Conservation (phyloP, 768 basidiomycete species). For the Tricholomella constricta region DNA sequence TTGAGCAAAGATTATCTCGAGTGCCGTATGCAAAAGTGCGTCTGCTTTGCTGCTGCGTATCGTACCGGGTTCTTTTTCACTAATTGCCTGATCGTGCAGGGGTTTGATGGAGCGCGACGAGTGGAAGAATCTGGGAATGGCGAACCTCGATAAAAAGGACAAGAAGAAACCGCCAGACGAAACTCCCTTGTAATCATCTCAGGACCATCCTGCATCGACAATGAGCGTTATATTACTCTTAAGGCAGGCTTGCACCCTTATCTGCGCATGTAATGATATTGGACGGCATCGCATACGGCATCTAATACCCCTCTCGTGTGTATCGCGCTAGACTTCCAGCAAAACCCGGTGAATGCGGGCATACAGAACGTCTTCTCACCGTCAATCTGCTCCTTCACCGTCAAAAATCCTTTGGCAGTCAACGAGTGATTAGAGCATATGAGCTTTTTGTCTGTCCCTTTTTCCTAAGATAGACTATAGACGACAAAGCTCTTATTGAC, state of each 20-base stretch:
- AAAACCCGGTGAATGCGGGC: too few species aligned
- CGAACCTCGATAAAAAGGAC: constrained; percentile 45
- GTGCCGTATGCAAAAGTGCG: constrained; percentile 87
- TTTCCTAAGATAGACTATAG: too few species aligned
- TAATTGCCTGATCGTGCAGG: constrained; percentile 37
- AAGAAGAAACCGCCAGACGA: constrained; percentile 13
- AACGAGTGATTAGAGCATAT: too few species aligned
- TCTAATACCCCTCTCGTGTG: too few species aligned
- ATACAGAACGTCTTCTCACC: too few species aligned
- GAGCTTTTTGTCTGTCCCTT: too few species aligned
- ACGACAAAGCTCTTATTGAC: too few species aligned
- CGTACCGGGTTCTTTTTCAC: neutral
- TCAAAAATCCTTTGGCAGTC: too few species aligned
- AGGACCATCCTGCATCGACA: neutral
- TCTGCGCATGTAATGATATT: too few species aligned
- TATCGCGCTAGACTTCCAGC: too few species aligned
- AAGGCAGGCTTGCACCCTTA: neutral
- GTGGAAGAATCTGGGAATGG: constrained; percentile 83
- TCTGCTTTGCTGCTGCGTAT: constrained; percentile 15
- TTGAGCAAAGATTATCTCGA: constrained; percentile 80
- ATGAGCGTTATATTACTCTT: neutral
- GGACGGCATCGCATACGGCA: too few species aligned
- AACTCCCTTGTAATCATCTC: neutral
- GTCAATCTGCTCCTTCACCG: too few species aligned
- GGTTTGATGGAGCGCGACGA: constrained; percentile 90